These are phyloP conservation scores for Gossypium arboreum DNA, from an alignment of 345 rosid species.

Conservation along the genomic window DNA sequence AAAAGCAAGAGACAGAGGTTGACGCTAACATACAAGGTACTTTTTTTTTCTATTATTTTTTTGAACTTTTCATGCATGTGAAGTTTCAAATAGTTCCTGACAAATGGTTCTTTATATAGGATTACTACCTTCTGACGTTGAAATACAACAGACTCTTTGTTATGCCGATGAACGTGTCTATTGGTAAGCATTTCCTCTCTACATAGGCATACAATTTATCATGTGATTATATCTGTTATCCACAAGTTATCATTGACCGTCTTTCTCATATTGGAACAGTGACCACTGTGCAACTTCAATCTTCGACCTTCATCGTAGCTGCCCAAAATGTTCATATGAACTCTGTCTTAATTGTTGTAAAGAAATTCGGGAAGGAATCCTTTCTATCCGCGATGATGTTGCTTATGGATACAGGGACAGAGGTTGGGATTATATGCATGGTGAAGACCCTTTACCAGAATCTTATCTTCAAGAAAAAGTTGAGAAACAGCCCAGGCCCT, in stretches of 20 bases:
- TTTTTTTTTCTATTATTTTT: neutral
- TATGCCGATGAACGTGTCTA: slow-evolving; percentile 66
- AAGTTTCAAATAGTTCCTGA: slow-evolving; percentile 14
- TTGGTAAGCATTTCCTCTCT: slow-evolving; percentile 44
- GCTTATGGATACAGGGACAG: slow-evolving; percentile 36
- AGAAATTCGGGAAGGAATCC: slow-evolving; percentile 58
- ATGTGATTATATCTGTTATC: slow-evolving; percentile 6
- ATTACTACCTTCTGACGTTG: slow-evolving; percentile 24
- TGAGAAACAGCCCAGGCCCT: slow-evolving; percentile 26
- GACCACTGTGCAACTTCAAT: slow-evolving; percentile 88
- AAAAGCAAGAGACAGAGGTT: slow-evolving; percentile 45
- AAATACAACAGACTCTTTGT: slow-evolving; percentile 39
- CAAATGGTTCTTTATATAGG: slow-evolving; percentile 22
- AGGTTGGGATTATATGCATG: slow-evolving; percentile 69
- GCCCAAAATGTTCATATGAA: slow-evolving; percentile 66
- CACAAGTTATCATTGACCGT: slow-evolving; percentile 14
- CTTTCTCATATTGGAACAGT: slow-evolving; percentile 36
- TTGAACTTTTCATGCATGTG: neutral
- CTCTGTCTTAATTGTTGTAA: slow-evolving; percentile 77
- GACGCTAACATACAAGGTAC: slow-evolving; percentile 63
- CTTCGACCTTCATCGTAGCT: slow-evolving; percentile 76
- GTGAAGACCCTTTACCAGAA: slow-evolving; percentile 42
- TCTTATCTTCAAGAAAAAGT: slow-evolving; percentile 12
- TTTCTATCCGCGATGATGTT: slow-evolving; percentile 40
- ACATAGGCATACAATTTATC: neutral